These are phyloP conservation scores for Brassica nigra DNA, from an alignment of 345 rosid genomes.

Conservation along the genomic window DNA sequence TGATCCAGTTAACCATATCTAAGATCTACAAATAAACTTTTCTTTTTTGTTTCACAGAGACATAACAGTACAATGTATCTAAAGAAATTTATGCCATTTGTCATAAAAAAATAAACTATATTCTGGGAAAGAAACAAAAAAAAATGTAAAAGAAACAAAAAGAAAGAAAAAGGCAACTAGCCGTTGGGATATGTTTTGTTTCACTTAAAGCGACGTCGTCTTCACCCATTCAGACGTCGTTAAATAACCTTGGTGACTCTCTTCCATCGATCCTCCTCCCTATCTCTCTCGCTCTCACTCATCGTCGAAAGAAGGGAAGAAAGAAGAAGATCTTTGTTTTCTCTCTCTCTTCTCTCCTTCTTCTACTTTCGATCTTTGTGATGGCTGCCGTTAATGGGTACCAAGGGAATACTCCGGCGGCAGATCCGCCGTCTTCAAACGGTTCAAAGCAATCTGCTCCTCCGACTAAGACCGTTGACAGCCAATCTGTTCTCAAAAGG, in stretches of 20 bases:
- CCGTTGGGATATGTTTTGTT: constrained; percentile 15
- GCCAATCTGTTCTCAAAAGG: constrained; percentile 80
- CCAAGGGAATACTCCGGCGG: constrained; percentile 67
- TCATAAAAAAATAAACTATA: not conserved
- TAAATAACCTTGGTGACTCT: constrained; percentile 16
- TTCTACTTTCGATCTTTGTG: not conserved
- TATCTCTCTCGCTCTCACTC: not conserved
- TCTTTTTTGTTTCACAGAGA: not conserved
- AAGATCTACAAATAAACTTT: not conserved
- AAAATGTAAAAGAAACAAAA: not conserved
- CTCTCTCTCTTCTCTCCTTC: not conserved
- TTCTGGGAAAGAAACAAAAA: not conserved
- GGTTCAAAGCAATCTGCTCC: constrained; percentile 58
- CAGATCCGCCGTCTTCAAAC: constrained; percentile 43
- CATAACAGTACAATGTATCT: not conserved
- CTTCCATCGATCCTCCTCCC: not conserved
- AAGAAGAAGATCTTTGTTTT: constrained; percentile 16
- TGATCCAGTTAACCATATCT: not conserved
- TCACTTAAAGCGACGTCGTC: constrained; percentile 16
- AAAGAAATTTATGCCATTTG: not conserved
- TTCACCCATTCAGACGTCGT: not conserved
- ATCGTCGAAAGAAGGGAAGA: constrained; percentile 9
- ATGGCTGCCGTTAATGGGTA: constrained; percentile 74
- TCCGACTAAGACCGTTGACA: constrained; percentile 60
- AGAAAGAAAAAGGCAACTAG: constrained; percentile 6